Conservation (phyloP, 2,329 filamentous ascomycete species). For the Blastomyces gilchristii region DNA sequence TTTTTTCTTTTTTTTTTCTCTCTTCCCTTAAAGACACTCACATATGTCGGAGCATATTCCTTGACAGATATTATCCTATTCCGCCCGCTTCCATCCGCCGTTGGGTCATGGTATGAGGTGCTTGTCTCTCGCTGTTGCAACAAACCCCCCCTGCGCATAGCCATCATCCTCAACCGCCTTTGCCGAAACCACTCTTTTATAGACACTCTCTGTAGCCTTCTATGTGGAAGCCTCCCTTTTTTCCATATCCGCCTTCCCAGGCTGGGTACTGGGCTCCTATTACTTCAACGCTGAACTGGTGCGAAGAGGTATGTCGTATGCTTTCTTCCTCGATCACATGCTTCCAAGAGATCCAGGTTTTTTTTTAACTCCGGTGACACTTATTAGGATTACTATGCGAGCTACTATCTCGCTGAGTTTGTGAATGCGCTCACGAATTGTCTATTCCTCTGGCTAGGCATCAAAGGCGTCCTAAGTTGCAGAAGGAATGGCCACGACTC, state of each 20-base stretch:
- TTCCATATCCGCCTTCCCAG: slow-evolving; percentile 38
- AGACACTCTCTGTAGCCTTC: not conserved
- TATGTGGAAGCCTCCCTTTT: slow-evolving; percentile 3
- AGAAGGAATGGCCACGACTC: slow-evolving; percentile 59
- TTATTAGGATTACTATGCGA: slow-evolving; percentile 61
- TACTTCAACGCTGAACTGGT: slow-evolving; percentile 67
- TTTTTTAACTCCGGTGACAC: slow-evolving; percentile 4
- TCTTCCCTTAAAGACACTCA: not conserved
- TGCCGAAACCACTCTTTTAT: not conserved
- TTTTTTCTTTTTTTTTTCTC: not conserved
- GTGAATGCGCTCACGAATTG: slow-evolving; percentile 74
- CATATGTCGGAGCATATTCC: not conserved
- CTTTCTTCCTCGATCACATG: not conserved
- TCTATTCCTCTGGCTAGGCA: slow-evolving; percentile 67
- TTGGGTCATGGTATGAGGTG: not conserved
- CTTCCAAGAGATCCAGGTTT: not conserved
- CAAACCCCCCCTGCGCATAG: not conserved
- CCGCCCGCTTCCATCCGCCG: not conserved
- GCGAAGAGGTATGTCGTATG: slow-evolving; percentile 53
- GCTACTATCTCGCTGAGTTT: slow-evolving; percentile 64
- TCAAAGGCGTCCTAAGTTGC: slow-evolving; percentile 66
- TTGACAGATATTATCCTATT: not conserved
- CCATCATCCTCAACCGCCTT: not conserved
- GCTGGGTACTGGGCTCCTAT: slow-evolving; percentile 57
- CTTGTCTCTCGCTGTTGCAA: not conserved